Base-by-base conservation (phyloP, 148 eudicot species). In the Gaultheria prostrata region DNA sequence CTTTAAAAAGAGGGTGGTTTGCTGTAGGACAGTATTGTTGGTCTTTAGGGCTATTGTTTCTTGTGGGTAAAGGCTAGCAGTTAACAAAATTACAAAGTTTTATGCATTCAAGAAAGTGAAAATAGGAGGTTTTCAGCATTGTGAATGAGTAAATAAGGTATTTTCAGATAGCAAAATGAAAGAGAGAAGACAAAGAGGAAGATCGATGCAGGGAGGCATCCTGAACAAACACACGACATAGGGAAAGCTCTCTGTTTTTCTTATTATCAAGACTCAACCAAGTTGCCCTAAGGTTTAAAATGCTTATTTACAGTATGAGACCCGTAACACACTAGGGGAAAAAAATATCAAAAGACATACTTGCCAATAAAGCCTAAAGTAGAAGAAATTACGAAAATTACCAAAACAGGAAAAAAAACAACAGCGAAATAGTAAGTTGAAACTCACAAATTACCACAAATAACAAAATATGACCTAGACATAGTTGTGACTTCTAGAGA, bases 1-100 rank as follows among this genome's bases (percentile, higher is more conserved):
- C 59, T 5, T 1, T 26, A 28, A 49, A 49, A n/a, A 76, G 45
- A 56, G 61, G 61, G 61, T 56, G 54, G 54, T 46, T 17, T 48
- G 78, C 46, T 46, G 78, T 45, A 76, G 28, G 53, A 76, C 78
- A 76, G 56, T 18, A 76, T 45, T 24, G 32, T 76, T 76, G 33
- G 35, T 9, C 54, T n/a, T 28, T 76, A 48, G 78, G 54, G 26
- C 76, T 50, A 15, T 73, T 14, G 50, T 73, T 73, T 73, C 33
- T 73, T 73, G 76, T 73, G 76, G 76, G 49, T 39, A 43, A 73
- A 20, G 24, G 76, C 43, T 73, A 39, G 24, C 48, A 73, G 21
- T 73, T 18, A 8, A 49, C 24, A 72, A 71, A 72, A 70, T 70
- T 72, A 18, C 39, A 43, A 4, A 18, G 76, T 35, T 73, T 18